A percentile compares a stretch with the other conserved stretches of the same genome.
Evolutionary conservation across 2,329 filamentous ascomycete genomes (phyloP).

Genomic region (Didymosphaeria variabile): DNA sequence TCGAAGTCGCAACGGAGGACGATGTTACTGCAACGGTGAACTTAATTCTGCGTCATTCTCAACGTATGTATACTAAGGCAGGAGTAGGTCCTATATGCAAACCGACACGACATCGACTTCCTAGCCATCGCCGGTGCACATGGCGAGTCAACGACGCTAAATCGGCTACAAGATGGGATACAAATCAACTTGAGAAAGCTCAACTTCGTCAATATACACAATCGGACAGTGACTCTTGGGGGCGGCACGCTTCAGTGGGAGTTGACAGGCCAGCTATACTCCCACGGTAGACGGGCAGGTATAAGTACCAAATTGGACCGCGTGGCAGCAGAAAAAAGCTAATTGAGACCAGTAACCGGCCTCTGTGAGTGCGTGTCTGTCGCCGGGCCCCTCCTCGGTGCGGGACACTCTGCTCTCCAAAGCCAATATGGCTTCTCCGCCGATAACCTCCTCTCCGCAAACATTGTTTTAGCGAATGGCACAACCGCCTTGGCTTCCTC

Average conservation of each 20-base stretch:
- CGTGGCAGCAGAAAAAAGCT: too few species aligned
- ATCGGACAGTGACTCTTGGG: conserved; percentile 37
- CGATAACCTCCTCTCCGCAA: conserved; percentile 28
- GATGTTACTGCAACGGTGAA: conserved; percentile 25
- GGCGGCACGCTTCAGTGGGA: conserved; percentile 38
- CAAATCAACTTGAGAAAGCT: conserved; percentile 45
- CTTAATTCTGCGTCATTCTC: too few species aligned
- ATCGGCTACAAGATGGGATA: conserved; percentile 30
- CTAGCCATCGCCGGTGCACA: conserved; percentile 47
- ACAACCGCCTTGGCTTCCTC: conserved; percentile 39
- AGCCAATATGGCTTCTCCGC: conserved; percentile 19
- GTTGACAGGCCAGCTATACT: conserved; percentile 32
- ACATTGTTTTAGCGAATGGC: conserved; percentile 41
- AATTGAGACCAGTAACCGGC: conserved; percentile 25
- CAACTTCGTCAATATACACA: conserved; percentile 28
- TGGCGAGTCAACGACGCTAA: conserved; percentile 27
- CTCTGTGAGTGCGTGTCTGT: conserved; percentile 55
- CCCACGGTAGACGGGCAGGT: conserved; percentile 29
- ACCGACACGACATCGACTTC: conserved; percentile 41
- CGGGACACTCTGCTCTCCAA: conserved; percentile 60
- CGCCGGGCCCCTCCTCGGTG: conserved; percentile 63
- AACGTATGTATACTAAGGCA: too few species aligned
- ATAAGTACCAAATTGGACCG: too few species aligned
- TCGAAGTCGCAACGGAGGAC: conserved; percentile 28
- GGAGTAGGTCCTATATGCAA: conserved; percentile 13